Evolutionary conservation across 1,284 basidiomycete genomes (phyloP).

Genomic region (Heterobasidion occidentale): DNA sequence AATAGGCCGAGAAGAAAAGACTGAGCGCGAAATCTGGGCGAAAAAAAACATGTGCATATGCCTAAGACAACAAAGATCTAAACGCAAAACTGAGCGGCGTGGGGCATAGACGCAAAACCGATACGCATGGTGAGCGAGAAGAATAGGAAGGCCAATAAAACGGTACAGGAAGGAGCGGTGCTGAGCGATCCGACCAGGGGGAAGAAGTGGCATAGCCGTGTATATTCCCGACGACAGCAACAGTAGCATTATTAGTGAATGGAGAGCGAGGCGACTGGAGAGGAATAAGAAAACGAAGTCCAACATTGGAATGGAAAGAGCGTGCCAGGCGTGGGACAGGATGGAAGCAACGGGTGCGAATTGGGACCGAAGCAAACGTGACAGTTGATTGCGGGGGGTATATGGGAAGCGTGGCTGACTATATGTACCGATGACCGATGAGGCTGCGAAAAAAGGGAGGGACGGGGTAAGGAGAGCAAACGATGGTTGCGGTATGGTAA

Average conservation of each 20-base stretch:
- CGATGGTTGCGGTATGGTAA: neutral
- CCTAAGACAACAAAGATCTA: too few species aligned
- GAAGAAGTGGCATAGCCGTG: slow-evolving; percentile 1
- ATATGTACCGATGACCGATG: slow-evolving; percentile 25
- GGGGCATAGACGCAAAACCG: neutral
- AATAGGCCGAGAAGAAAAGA: neutral
- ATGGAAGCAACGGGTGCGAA: neutral
- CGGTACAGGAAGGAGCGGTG: neutral
- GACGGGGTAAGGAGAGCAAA: neutral
- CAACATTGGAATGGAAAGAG: neutral
- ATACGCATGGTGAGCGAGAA: neutral
- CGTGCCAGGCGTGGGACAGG: neutral
- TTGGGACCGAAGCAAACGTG: slow-evolving; percentile 7
- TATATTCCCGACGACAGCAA: slow-evolving; percentile 3
- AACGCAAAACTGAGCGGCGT: neutral
- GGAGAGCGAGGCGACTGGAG: neutral
- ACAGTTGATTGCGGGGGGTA: slow-evolving; percentile 30
- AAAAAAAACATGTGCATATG: neutral
- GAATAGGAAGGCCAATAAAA: neutral
- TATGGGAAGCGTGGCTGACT: slow-evolving; percentile 14
- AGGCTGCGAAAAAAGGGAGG: slow-evolving; percentile 14
- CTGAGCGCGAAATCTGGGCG: neutral
- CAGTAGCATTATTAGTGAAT: slow-evolving; percentile 1
- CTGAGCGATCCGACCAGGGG: neutral
- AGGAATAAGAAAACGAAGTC: neutral